Conservation (phyloP, 192 early-diverging fungal genomes). For the Coemansia biformis region DNA sequence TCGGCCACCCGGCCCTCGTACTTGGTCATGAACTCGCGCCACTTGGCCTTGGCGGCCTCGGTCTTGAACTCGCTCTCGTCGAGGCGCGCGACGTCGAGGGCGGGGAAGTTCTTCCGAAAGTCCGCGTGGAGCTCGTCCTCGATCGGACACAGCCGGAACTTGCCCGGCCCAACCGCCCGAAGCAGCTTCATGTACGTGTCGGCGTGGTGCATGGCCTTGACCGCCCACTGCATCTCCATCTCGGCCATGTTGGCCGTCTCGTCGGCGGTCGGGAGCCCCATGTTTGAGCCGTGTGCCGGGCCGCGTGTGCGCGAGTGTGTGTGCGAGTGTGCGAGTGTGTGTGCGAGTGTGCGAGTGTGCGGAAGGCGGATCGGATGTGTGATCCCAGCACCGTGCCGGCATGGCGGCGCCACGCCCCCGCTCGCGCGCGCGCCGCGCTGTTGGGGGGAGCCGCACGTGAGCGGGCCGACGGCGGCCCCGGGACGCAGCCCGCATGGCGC, state of each 20-base stretch:
- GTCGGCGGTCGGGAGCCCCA: conserved; percentile 68
- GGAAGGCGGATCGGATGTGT: too few species aligned
- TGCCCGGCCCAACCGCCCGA: conserved; percentile 59
- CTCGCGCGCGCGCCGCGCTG: too few species aligned
- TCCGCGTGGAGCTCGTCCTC: conserved; percentile 80
- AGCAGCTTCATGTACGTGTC: conserved; percentile 91
- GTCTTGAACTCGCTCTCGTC: conserved; percentile 83
- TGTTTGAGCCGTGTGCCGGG: conserved; percentile 7
- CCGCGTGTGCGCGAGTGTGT: too few species aligned
- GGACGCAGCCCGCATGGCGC: too few species aligned
- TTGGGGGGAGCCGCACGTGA: too few species aligned
- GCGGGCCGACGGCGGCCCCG: too few species aligned
- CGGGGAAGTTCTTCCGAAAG: conserved; percentile 70
- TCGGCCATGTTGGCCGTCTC: conserved; percentile 70
- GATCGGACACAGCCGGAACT: conserved; percentile 75
- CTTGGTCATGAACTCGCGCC: conserved; percentile 82
- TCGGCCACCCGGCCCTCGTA: conserved; percentile 85
- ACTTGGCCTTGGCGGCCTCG: conserved; percentile 72
- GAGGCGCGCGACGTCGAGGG: conserved; percentile 64
- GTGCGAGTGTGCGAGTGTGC: too few species aligned
- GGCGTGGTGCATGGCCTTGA: conserved; percentile 92
- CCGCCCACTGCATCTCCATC: conserved; percentile 93
- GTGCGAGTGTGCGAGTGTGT: too few species aligned
- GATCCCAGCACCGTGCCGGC: too few species aligned
- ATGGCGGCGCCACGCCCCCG: too few species aligned